Evolutionary conservation across 306 rosid species (phyloP).

Genomic region (Glycine soja): DNA sequence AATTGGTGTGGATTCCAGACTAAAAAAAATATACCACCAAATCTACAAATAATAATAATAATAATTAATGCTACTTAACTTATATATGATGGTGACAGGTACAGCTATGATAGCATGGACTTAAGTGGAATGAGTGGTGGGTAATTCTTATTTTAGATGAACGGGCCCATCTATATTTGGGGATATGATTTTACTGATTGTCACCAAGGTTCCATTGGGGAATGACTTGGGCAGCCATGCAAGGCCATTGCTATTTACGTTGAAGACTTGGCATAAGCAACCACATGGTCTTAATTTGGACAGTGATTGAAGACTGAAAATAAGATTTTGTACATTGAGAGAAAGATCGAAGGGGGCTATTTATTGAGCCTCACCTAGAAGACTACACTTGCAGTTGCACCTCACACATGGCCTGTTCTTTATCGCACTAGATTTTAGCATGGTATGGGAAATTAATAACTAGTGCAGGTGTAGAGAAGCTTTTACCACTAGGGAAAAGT

Average conservation of each 20-base stretch:
- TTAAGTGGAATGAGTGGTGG: slow-evolving; percentile 26
- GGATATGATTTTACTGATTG: slow-evolving; percentile 47
- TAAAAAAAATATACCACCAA: slow-evolving; percentile 6
- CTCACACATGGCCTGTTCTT: slow-evolving; percentile 58
- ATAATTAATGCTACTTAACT: not conserved
- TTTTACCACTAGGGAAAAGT: slow-evolving; percentile 47
- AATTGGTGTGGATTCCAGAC: slow-evolving; percentile 18
- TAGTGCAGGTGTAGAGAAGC: slow-evolving; percentile 45
- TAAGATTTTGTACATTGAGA: slow-evolving; percentile 39
- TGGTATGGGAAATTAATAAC: slow-evolving; percentile 54
- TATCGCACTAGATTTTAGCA: slow-evolving; percentile 53
- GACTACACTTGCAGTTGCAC: slow-evolving; percentile 43
- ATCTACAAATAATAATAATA: not conserved
- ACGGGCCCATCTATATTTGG: slow-evolving; percentile 46
- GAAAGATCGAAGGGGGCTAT: slow-evolving; percentile 32
- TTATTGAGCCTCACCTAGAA: slow-evolving; percentile 55
- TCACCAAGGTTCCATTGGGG: slow-evolving; percentile 39
- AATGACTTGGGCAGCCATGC: slow-evolving; percentile 46
- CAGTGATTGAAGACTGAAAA: slow-evolving; percentile 50
- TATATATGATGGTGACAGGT: slow-evolving; percentile 43
- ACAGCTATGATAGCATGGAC: slow-evolving; percentile 35
- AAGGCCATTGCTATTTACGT: slow-evolving; percentile 50
- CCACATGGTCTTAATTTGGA: slow-evolving; percentile 48
- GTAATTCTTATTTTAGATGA: slow-evolving; percentile 31
- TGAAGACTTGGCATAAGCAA: slow-evolving; percentile 51